phyloP scores from a whole-genome alignment of 2,329 filamentous ascomycete genomes.

The Myriosclerotinia curreyana region DNA sequence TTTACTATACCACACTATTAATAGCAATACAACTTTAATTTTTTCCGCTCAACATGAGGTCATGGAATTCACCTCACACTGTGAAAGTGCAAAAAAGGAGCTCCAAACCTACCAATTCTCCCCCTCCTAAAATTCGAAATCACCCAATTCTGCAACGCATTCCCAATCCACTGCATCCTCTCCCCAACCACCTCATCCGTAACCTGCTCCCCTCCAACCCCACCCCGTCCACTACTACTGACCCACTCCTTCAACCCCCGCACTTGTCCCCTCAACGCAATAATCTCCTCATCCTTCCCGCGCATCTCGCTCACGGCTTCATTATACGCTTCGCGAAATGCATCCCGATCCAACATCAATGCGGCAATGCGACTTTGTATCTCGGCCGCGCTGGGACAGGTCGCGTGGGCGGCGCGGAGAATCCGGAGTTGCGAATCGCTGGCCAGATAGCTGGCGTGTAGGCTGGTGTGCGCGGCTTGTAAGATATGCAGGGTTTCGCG shows the following conservation, averaged over 20 bases:
- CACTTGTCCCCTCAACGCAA: conserved; percentile 56
- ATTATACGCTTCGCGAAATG: conserved; percentile 49
- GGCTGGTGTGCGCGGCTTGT: conserved; percentile 53
- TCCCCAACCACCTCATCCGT: conserved; percentile 67
- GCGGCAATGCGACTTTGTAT: conserved; percentile 34
- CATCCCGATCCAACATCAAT: conserved; percentile 38
- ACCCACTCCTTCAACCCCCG: conserved; percentile 69
- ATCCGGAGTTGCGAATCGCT: conserved; percentile 53
- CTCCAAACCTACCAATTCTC: conserved; percentile 46
- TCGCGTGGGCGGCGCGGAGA: conserved; percentile 48
- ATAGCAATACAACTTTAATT: conserved; percentile 5
- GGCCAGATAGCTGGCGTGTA: conserved; percentile 52
- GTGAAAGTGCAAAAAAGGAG: not conserved
- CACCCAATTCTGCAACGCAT: conserved; percentile 72
- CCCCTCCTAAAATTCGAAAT: conserved; percentile 65
- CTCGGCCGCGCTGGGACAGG: conserved; percentile 46
- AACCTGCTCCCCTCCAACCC: conserved; percentile 48
- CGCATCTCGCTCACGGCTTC: conserved; percentile 47
- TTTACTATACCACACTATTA: not conserved
- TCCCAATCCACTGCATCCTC: conserved; percentile 58
- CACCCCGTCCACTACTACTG: conserved; percentile 59
- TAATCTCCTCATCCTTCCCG: conserved; percentile 55
- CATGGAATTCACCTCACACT: not conserved
- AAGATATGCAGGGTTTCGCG: conserved; percentile 48
- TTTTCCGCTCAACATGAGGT: not conserved